Conservation (phyloP, 2,329 filamentous ascomycete genomes). For the Nemania sp. region DNA sequence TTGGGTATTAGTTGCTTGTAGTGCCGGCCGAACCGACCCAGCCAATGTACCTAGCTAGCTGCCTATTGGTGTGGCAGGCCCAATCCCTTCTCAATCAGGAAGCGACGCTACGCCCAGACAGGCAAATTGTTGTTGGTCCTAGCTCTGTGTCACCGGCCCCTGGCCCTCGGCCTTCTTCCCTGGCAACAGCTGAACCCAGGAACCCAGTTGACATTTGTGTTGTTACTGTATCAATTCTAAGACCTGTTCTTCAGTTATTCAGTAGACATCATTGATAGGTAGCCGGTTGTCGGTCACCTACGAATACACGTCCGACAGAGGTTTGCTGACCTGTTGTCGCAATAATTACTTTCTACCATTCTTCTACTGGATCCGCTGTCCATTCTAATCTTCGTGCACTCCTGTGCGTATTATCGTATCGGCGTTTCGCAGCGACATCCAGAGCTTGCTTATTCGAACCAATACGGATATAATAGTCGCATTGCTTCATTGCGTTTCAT, state of each 20-base stretch:
- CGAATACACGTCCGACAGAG: too few species aligned
- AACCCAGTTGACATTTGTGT: too few species aligned
- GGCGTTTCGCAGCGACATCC: constrained; percentile 19
- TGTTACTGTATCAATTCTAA: too few species aligned
- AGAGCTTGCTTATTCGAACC: constrained; percentile 12
- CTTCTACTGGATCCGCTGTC: background rate
- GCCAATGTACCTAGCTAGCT: too few species aligned
- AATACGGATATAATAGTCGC: constrained; percentile 18
- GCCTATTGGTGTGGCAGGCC: constrained; percentile 12
- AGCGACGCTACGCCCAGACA: constrained; percentile 31
- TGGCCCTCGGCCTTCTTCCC: constrained; percentile 21
- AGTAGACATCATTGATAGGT: too few species aligned
- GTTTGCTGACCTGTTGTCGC: too few species aligned
- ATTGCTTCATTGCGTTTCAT: constrained; percentile 15
- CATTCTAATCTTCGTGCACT: background rate
- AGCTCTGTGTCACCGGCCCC: constrained; percentile 31
- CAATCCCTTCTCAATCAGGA: constrained; percentile 16
- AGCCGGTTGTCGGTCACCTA: too few species aligned
- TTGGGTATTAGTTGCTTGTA: too few species aligned
- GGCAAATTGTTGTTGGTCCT: constrained; percentile 39
- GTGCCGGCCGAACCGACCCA: too few species aligned
- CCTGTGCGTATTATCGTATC: constrained; percentile 18
- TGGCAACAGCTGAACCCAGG: constrained; percentile 32
- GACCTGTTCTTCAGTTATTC: too few species aligned
- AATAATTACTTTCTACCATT: too few species aligned